Evolutionary conservation across 2,329 filamentous ascomycete genomes (phyloP), one percentile per base, ranked within the genome.

Genomic region (Venturia nashicola): DNA sequence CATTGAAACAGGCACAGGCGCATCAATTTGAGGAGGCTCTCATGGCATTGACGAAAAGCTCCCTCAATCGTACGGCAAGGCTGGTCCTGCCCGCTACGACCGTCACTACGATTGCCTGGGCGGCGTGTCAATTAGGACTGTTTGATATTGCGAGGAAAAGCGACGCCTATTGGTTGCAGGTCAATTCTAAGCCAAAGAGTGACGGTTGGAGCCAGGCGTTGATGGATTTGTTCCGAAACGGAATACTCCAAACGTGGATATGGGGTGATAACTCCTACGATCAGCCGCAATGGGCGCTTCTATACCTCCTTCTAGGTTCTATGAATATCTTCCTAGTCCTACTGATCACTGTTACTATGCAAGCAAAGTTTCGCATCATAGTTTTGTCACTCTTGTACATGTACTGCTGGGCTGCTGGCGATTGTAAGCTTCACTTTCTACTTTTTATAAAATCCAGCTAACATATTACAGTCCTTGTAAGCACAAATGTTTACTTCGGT

Each of bases 211-310:
- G 72, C 32, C 69, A 72, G 40, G 79, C 80, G 0, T 59, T 83
- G 67, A 34, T 68, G 68, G 20, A 68, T 65, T 11, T 65, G 65
- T 55, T 69, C 32, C 27, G 39, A 14, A 60, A 54, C 8, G 55
- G 39, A 18, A 66, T 69, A 23, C 46, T 71, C 11, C 2, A 27
- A 8, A 68, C 82, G 1, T 85, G 83, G 83, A 78, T 78, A 2
- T 76, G 76, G 5, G 73, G 73, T 63, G 64, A 64, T 14, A 84
- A 84, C 66, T 70, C 73, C 5, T 85, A 84, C 67, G 83, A 85
- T 65, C 78, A 79, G 27, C 82, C 83, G 65, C 82, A 84, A 67
- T 85, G 83, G 83, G 83, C 82, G 14, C 70, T 85, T 36, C 67
- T 81, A 7, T 81, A 80, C n/a, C 71, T 85, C 39, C 73, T 85